Base-by-base conservation (phyloP, 371 early-diverging fungal species). In the Mucor mucedo region DNA sequence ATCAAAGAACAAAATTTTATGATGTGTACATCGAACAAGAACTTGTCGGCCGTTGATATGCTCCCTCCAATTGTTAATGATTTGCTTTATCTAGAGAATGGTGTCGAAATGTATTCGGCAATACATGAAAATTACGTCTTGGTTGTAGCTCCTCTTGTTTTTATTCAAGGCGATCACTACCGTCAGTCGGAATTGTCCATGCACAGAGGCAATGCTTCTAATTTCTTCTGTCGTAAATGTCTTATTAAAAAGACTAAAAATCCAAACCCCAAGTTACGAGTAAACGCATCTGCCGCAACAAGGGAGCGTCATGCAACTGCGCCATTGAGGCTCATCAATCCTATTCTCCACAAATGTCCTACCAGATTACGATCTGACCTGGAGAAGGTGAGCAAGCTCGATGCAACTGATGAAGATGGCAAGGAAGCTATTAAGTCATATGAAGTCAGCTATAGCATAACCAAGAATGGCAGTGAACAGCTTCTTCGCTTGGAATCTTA, bases 111-210 rank as follows among this genome's bases (percentile, higher is more conserved):
- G 64, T 64, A 64, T 16, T 55, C 48, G 2, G 41, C 16, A 5
- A 42, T 2, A 2, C 38, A 52, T 14, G 33, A 49, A 3, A 38
- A 28, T 2, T 14, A 3, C 21, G 53, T 64, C 13, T 28, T 64
- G 10, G 28, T 42, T 44, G 50, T 45, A 44, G 41, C 52, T 28
- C 54, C 57, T 40, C 21, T 59, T 2, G 28, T 60, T 13, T 6
- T 60, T 1, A 60, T 60, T 30, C 42, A 41, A n/a, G 66, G 29
- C 14, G 66, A 65, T 28, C 59, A 65, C 39, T 38, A 53, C 13
- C 55, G 55, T 16, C 66, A 65, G 0, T 58, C 60, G 2, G 60
- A 65, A 30, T 16, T 65, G 41, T 39, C 41, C 0, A 60, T 60
- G 52, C 60, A 60, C 29, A 40, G 11, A 4, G 52, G 52, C 2